Evolutionary conservation across 805 yeast species (phyloP), one percentile per base, ranked within the genome.

Genomic region (Lipomyces oligophaga): DNA sequence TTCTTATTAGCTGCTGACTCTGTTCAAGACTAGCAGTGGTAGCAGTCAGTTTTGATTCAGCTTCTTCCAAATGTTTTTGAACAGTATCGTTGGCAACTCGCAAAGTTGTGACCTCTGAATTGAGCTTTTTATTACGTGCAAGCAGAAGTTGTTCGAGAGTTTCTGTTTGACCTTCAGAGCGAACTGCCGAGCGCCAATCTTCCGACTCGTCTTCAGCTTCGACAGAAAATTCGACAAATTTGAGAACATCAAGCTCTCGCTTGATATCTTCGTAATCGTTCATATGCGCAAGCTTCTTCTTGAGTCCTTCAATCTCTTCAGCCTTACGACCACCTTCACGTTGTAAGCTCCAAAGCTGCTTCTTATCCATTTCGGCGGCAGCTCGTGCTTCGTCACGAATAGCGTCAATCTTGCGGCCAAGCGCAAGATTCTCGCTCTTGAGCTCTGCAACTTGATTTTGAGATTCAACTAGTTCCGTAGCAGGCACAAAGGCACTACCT

Each of bases 221-320:
- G 8, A 47, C 60, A 10, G 58, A 58, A 7, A 59, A 54, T 33
- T 54, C 58, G 11, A 54, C 57, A 52, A 81, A 80, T 61, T 83
- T 79, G 50, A 88, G 63, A 21, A 87, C 76, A 16, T 74, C 76
- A 54, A 89, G 69, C 59, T 89, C 96, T 40, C 78, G 76, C 62
- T 86, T 87, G 38, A 88, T 63, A 52, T 85, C 88, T 42, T 84
- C 88, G 64, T 89, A 88, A 61, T 88, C 96, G 2, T 73, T 67
- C 41, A 79, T 77, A 26, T 69, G 63, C 2, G 68, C 67, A 35
- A 83, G 60, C 45, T 76, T 75, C 21, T 67, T 66, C 58, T 76
- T 77, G 54, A 84, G 67, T 3, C 63, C 61, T 7, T 68, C 69
- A 21, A 77, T 63, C 61, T 83, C 90, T 13, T 65, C 63, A n/a